Conservation (phyloP, 108 stramenopile genomes). For the Seminavis robusta region DNA sequence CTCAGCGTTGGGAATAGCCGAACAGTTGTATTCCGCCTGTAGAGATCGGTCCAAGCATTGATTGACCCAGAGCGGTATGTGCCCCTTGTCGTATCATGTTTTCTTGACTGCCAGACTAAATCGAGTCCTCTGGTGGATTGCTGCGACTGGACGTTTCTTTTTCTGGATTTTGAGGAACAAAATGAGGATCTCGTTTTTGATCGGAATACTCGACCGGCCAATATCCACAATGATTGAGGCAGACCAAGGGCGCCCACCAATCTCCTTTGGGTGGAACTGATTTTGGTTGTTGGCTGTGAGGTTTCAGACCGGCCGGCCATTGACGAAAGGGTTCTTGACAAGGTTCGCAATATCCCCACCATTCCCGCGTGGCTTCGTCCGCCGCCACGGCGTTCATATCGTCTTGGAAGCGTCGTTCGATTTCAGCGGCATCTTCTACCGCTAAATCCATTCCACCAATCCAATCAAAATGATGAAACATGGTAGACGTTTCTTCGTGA, state of each 20-base stretch:
- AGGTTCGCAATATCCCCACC: slow-evolving; percentile 30
- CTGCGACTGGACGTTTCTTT: too few species aligned
- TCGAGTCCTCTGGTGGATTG: too few species aligned
- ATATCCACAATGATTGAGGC: slow-evolving; percentile 24
- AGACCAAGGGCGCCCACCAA: slow-evolving; percentile 26
- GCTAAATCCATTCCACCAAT: slow-evolving; percentile 14
- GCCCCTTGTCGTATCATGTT: too few species aligned
- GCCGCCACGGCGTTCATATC: slow-evolving; percentile 22
- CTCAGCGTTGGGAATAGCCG: too few species aligned
- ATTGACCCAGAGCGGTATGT: too few species aligned
- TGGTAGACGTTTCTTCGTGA: slow-evolving; percentile 20
- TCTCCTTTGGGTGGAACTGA: background rate
- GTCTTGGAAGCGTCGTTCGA: slow-evolving; percentile 6
- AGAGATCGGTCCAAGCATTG: too few species aligned
- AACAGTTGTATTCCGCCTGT: too few species aligned
- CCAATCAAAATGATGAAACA: slow-evolving; percentile 34
- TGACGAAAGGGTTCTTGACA: slow-evolving; percentile 28
- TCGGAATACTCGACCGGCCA: slow-evolving; percentile 20
- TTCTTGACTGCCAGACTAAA: too few species aligned
- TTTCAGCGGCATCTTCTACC: slow-evolving; percentile 1
- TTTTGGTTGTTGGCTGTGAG: background rate
- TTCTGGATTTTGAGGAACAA: slow-evolving; percentile 10
- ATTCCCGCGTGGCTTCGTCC: slow-evolving; percentile 12
- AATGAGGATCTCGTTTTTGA: slow-evolving; percentile 13
- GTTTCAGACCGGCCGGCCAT: slow-evolving; percentile 4